These are phyloP conservation scores for Collybia sp. DNA, from an alignment of 768 basidiomycete species.

Conservation along the genomic window DNA sequence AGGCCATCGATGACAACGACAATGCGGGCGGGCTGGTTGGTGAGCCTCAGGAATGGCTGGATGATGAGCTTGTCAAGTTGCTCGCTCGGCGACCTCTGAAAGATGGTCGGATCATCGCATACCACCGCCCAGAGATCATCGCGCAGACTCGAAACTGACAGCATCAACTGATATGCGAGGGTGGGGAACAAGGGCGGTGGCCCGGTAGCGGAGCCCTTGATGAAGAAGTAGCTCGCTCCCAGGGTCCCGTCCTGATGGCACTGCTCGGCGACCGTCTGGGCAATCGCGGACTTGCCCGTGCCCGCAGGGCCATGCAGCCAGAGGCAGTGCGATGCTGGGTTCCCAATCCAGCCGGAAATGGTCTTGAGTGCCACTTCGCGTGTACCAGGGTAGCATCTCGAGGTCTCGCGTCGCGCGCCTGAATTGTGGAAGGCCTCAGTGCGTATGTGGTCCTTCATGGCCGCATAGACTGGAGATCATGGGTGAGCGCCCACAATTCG, in stretches of 20 bases:
- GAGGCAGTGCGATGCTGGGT: constrained; percentile 3
- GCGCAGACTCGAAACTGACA: constrained; percentile 1
- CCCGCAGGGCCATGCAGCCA: not conserved
- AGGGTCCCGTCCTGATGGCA: not conserved
- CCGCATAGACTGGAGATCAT: no score
- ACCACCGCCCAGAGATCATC: constrained; percentile 1
- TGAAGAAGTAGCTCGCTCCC: constrained; percentile 10
- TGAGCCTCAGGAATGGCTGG: constrained; percentile 2
- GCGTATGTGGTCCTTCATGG: no score
- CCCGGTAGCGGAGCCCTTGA: constrained; percentile 1
- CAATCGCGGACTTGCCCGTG: not conserved
- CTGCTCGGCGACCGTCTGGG: constrained; percentile 8
- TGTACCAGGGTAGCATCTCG: no score
- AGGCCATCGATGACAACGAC: not conserved
- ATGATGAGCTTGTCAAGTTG: constrained; percentile 6
- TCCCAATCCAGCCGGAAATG: constrained; percentile 7
- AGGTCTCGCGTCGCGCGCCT: no score
- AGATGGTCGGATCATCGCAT: constrained; percentile 3
- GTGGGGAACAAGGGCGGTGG: not conserved
- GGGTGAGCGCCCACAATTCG: no score
- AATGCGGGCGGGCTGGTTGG: not conserved
- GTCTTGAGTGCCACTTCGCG: no score
- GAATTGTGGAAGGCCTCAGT: no score
- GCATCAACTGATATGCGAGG: constrained; percentile 8
- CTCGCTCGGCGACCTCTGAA: not conserved